Conservation (phyloP, 2,329 filamentous ascomycete genomes). For the Fusarium humuli region DNA sequence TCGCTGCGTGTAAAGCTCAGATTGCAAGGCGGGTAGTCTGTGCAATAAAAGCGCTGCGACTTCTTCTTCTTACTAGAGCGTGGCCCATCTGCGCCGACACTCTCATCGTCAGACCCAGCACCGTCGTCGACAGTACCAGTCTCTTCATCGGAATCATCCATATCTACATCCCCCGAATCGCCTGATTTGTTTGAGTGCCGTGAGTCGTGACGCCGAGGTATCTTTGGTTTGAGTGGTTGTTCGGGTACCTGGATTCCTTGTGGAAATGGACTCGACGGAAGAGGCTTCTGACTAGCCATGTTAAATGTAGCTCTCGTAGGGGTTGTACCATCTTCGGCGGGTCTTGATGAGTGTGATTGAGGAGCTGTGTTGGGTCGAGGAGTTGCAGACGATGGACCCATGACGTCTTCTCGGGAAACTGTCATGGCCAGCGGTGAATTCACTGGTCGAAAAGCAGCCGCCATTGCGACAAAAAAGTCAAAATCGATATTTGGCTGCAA, state of each 20-base stretch:
- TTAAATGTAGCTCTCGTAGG: slow-evolving; percentile 71
- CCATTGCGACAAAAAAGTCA: slow-evolving; percentile 54
- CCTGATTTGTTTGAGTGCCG: slow-evolving; percentile 70
- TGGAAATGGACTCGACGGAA: slow-evolving; percentile 65
- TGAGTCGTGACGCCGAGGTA: slow-evolving; percentile 61
- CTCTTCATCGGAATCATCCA: slow-evolving; percentile 80
- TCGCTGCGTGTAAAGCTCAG: slow-evolving; percentile 96
- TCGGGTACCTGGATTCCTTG: slow-evolving; percentile 62
- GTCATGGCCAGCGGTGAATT: slow-evolving; percentile 56
- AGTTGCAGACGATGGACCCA: slow-evolving; percentile 53
- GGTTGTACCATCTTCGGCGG: slow-evolving; percentile 64
- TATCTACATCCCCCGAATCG: slow-evolving; percentile 77
- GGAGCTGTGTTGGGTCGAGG: slow-evolving; percentile 54
- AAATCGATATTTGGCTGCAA: slow-evolving; percentile 14
- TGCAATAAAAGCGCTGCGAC: slow-evolving; percentile 95
- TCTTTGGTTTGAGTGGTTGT: slow-evolving; percentile 55
- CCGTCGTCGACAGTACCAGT: slow-evolving; percentile 60
- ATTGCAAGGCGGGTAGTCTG: slow-evolving; percentile 91
- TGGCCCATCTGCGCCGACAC: slow-evolving; percentile 71
- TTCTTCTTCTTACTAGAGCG: slow-evolving; percentile 94
- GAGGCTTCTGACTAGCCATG: slow-evolving; percentile 63
- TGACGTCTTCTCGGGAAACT: slow-evolving; percentile 51
- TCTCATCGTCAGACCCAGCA: slow-evolving; percentile 72
- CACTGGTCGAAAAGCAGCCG: slow-evolving; percentile 62
- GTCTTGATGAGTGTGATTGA: slow-evolving; percentile 44